A percentile compares a stretch with the other conserved stretches of the same genome.
phyloP scores from a whole-genome alignment of 2,329 filamentous ascomycete genomes.

The Geosmithia flava region DNA sequence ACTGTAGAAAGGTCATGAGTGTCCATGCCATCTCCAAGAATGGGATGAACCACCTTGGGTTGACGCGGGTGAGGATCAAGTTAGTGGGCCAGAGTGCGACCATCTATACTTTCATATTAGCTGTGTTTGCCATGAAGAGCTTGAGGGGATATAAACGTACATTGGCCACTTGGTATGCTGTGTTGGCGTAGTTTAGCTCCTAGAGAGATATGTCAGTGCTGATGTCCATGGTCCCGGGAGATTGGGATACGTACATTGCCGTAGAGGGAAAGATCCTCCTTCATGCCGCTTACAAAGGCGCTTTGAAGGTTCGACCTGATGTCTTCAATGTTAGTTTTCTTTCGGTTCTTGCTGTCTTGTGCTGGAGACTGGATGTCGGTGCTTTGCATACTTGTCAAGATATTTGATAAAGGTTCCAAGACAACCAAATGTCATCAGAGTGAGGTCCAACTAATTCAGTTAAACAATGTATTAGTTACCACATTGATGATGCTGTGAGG shows the following conservation, averaged over 20 bases:
- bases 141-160: neutral
- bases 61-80: constrained; percentile 1
- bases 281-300: constrained; percentile 24
- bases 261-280: constrained; percentile 24
- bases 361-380: no score
- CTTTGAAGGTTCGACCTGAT: constrained; percentile 21
- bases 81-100: constrained; percentile 1
- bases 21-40: constrained; percentile 9
- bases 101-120: neutral
- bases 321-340: constrained; percentile 9
- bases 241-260: constrained; percentile 38
- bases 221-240: neutral
- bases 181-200: constrained; percentile 2
- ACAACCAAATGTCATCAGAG: constrained; percentile 1
- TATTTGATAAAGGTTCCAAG: constrained; percentile 1
- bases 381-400: neutral
- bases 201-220: neutral
- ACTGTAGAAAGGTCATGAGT: constrained; percentile 8
- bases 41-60: constrained; percentile 7
- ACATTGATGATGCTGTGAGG: neutral
- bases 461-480: neutral
- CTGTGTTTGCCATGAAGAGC: neutral
- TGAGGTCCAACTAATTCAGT: neutral
- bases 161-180: constrained; percentile 1
- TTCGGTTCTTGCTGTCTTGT: neutral